Percentiles rank a stretch among this genome's conserved stretches.
Evolutionary conservation across 345 rosid genomes (phyloP).

Genomic region (Hibiscus syriacus): DNA sequence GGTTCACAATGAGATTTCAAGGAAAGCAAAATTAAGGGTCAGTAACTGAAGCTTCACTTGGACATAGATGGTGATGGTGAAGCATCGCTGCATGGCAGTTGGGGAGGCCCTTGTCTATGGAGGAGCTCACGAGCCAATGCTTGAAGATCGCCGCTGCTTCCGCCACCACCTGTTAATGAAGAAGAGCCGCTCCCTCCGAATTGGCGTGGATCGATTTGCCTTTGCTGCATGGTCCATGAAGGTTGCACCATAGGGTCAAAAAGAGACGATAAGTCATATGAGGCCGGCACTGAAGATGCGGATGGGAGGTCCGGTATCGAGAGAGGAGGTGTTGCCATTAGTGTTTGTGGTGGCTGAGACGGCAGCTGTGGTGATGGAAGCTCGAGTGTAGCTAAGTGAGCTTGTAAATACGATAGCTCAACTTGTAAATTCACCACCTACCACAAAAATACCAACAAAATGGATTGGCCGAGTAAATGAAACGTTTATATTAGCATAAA

Average conservation of each 20-base stretch:
- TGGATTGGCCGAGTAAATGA: too few relatives aligned
- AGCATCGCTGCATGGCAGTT: conserved; percentile 33
- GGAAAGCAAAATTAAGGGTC: conserved; percentile 16
- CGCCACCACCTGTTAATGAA: neutral
- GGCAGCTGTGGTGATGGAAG: conserved; percentile 33
- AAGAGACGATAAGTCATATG: conserved; percentile 60
- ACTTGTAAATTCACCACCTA: conserved; percentile 82
- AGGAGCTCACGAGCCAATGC: conserved; percentile 73
- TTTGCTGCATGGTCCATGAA: conserved; percentile 49
- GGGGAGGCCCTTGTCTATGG: conserved; percentile 57
- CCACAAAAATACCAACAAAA: conserved; percentile 3
- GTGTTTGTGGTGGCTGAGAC: conserved; percentile 23
- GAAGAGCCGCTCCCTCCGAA: conserved; percentile 23
- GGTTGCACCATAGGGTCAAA: conserved; percentile 64
- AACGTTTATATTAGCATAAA: neutral
- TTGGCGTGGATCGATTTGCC: conserved; percentile 56
- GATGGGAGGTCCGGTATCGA: conserved; percentile 60
- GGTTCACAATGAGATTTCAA: conserved; percentile 1
- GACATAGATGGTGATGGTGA: conserved; percentile 34
- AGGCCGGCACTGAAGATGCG: conserved; percentile 42
- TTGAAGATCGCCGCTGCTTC: conserved; percentile 63
- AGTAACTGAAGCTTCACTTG: conserved; percentile 21
- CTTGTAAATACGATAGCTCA: conserved; percentile 72
- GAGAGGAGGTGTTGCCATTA: conserved; percentile 31
- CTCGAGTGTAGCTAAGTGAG: conserved; percentile 61